Conservation (phyloP, 225 moss, liverwort and hornwort species). For the Physcomitrium patens region DNA sequence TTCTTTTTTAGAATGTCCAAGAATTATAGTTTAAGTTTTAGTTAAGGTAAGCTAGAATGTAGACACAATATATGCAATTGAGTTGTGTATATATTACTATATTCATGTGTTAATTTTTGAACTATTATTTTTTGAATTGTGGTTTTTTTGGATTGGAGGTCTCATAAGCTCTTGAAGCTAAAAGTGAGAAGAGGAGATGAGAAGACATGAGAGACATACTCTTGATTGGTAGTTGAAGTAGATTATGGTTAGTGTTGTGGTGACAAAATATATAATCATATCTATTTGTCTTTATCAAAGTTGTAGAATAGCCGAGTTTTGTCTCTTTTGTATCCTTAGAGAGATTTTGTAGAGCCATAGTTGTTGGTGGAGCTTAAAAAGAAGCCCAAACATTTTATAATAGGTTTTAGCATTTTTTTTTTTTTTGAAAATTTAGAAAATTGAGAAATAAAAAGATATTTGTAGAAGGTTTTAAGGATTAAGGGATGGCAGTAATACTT, state of each 20-base stretch:
- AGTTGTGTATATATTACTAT: too few relatives aligned
- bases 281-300: not conserved
- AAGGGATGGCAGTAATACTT: slow-evolving; percentile 45
- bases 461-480: not conserved
- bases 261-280: slow-evolving; percentile 13
- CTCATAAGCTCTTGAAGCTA: too few relatives aligned
- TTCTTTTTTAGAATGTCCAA: too few relatives aligned
- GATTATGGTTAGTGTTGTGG: slow-evolving; percentile 1
- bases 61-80: too few relatives aligned
- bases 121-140: not conserved
- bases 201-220: not conserved
- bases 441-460: not conserved
- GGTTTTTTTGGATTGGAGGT: not conserved
- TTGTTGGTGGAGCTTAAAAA: not conserved
- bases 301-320: not conserved
- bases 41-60: too few relatives aligned
- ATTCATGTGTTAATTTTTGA: too few relatives aligned
- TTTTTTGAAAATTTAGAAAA: not conserved
- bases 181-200: not conserved
- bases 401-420: too few relatives aligned
- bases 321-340: not conserved
- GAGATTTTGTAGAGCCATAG: not conserved
- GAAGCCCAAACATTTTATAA: too few relatives aligned
- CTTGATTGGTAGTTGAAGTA: slow-evolving; percentile 13
- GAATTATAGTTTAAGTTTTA: too few relatives aligned